Percentiles rank a stretch among this genome's conserved stretches.
These are phyloP conservation scores for Globisporangium solare DNA, from an alignment of 352 stramenopile genomes.

Conservation along the genomic window DNA sequence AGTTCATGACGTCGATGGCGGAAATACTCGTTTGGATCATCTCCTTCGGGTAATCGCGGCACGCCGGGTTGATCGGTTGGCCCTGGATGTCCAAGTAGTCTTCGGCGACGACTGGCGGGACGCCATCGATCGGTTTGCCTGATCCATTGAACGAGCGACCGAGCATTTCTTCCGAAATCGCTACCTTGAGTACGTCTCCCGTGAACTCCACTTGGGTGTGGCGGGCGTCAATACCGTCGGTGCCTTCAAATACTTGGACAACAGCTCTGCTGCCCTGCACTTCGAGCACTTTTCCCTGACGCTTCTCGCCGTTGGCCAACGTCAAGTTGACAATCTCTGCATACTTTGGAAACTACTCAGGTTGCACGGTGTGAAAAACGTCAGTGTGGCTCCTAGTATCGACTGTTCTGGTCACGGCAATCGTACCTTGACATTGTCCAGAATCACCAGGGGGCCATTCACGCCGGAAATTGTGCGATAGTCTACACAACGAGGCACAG, in stretches of 20 bases:
- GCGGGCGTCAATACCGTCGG: slow-evolving; percentile 98
- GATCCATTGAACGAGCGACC: slow-evolving; percentile 97
- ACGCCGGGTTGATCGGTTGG: slow-evolving; percentile 99
- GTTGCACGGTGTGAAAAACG: no score
- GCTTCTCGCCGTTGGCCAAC: slow-evolving; percentile 94
- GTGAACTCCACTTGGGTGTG: slow-evolving; percentile 99
- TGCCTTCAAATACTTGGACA: slow-evolving; percentile 98
- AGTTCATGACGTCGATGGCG: slow-evolving; percentile 99
- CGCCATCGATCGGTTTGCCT: slow-evolving; percentile 97
- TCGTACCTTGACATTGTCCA: slow-evolving; percentile 98
- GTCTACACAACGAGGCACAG: no score
- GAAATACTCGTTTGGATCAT: slow-evolving; percentile 99
- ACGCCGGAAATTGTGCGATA: slow-evolving; percentile 98
- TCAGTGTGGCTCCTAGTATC: no score
- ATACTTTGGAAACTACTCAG: slow-evolving; percentile 91
- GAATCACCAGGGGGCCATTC: slow-evolving; percentile 98
- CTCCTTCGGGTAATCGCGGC: slow-evolving; percentile 98
- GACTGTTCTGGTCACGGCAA: neutral
- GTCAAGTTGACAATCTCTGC: slow-evolving; percentile 99
- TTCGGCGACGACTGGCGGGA: slow-evolving; percentile 96
- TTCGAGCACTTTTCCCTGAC: slow-evolving; percentile 94
- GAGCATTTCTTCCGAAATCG: slow-evolving; percentile 99
- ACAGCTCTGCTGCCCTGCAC: slow-evolving; percentile 96
- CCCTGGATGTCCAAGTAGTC: slow-evolving; percentile 99
- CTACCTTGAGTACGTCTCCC: slow-evolving; percentile 98